Conservation (phyloP, 371 early-diverging fungal genomes). For the Mucor racemosus region DNA sequence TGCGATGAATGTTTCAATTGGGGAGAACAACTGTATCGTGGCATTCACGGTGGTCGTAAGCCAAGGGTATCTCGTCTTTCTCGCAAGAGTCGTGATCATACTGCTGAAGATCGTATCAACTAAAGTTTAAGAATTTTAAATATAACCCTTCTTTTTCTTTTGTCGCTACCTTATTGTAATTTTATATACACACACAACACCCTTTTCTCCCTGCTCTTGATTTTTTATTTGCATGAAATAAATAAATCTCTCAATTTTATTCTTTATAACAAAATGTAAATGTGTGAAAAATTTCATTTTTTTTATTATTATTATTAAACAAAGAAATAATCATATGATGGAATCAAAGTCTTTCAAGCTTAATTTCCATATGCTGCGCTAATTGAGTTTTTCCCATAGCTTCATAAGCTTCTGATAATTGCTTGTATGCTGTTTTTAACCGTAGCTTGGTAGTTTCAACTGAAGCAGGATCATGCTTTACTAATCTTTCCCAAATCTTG, state of each 20-base stretch:
- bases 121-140: neutral
- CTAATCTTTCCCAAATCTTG: conserved; percentile 39
- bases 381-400: conserved; percentile 40
- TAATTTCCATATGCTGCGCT: conserved; percentile 33
- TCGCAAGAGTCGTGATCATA: conserved; percentile 22
- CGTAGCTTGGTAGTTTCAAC: neutral
- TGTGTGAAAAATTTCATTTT: neutral
- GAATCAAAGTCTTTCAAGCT: neutral
- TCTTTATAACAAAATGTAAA: neutral
- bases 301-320: neutral
- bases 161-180: conserved; percentile 1
- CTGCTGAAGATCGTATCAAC: conserved; percentile 18
- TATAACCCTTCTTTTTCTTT: neutral
- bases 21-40: conserved; percentile 44
- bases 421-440: conserved; percentile 29
- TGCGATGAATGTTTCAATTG: conserved; percentile 55
- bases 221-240: neutral
- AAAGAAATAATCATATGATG: neutral
- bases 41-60: conserved; percentile 42
- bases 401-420: conserved; percentile 34
- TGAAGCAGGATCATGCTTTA: conserved; percentile 9
- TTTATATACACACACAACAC: neutral
- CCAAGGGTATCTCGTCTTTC: conserved; percentile 34
- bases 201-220: neutral
- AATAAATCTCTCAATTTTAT: neutral